phyloP scores from a whole-genome alignment of 257 asterid genomes.

The Jacaranda mimosifolia region DNA sequence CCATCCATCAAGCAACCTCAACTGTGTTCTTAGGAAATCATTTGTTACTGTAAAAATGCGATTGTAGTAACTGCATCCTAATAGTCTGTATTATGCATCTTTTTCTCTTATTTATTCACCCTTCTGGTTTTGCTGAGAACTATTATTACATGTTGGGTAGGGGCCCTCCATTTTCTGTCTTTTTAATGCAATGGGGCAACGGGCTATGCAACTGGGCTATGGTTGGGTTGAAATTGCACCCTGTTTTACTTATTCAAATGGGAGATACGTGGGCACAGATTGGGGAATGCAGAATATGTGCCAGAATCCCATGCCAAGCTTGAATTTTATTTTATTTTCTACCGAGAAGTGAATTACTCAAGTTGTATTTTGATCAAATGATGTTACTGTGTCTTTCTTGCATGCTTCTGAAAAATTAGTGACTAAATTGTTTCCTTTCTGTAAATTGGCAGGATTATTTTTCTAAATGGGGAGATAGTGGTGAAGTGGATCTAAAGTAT shows the following conservation, averaged over 20 bases:
- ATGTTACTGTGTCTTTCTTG: background rate
- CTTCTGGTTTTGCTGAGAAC: background rate
- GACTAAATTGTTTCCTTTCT: slow-evolving; percentile 17
- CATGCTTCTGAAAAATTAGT: slow-evolving; percentile 9
- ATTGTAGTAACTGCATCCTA: background rate
- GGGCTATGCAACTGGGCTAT: too few relatives aligned
- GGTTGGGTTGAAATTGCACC: too few relatives aligned
- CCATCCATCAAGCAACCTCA: too few relatives aligned
- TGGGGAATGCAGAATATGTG: too few relatives aligned
- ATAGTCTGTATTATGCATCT: background rate
- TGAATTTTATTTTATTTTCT: background rate
- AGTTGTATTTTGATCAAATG: background rate
- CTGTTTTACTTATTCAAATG: too few relatives aligned
- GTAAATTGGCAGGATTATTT: slow-evolving; percentile 69
- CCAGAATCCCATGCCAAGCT: background rate
- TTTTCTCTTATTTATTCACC: background rate
- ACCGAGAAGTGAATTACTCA: background rate
- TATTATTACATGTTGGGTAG: too few relatives aligned
- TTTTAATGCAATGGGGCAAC: too few relatives aligned
- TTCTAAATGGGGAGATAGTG: slow-evolving; percentile 95
- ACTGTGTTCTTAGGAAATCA: background rate
- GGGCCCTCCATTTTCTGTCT: too few relatives aligned
- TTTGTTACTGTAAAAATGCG: background rate
- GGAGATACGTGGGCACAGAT: too few relatives aligned
- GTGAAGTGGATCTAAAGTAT: slow-evolving; percentile 92